These are phyloP conservation scores for Aschersonia sp. DNA, from an alignment of 2,329 filamentous ascomycete species.

Conservation along the genomic window DNA sequence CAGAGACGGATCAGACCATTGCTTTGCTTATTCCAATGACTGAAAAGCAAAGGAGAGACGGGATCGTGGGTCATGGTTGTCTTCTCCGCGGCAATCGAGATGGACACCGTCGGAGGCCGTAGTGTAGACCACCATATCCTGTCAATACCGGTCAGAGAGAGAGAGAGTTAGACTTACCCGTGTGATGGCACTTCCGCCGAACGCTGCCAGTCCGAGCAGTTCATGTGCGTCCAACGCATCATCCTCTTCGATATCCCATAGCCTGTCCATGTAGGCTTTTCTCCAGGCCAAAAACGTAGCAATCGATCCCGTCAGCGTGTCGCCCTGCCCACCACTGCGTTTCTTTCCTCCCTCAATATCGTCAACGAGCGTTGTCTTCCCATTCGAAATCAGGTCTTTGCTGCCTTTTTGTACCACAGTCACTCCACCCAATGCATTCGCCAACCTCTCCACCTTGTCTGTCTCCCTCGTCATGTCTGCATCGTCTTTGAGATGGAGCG, in stretches of 20 bases:
- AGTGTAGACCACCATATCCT: background rate
- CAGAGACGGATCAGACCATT: too few species aligned
- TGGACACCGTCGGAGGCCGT: background rate
- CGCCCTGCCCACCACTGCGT: conserved; percentile 85
- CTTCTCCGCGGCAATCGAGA: background rate
- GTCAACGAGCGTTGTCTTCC: conserved; percentile 57
- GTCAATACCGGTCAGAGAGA: background rate
- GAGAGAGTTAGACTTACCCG: conserved; percentile 37
- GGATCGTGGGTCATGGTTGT: background rate
- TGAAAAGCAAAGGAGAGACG: too few species aligned
- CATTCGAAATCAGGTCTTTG: conserved; percentile 73
- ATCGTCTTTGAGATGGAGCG: conserved; percentile 49
- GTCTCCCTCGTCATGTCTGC: conserved; percentile 15
- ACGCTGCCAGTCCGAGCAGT: conserved; percentile 66
- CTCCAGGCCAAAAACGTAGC: conserved; percentile 85
- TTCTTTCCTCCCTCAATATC: conserved; percentile 75
- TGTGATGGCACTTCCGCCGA: conserved; percentile 76
- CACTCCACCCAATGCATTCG: conserved; percentile 68
- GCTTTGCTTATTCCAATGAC: too few species aligned
- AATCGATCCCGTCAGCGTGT: conserved; percentile 81
- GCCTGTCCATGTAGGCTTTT: conserved; percentile 66
- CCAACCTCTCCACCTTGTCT: conserved; percentile 47
- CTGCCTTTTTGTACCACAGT: conserved; percentile 83
- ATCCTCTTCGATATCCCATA: conserved; percentile 51
- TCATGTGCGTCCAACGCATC: conserved; percentile 34